Percentiles rank a stretch among this genome's conserved stretches.
phyloP scores from a whole-genome alignment of 768 basidiomycete genomes.

The Mycena filopes region DNA sequence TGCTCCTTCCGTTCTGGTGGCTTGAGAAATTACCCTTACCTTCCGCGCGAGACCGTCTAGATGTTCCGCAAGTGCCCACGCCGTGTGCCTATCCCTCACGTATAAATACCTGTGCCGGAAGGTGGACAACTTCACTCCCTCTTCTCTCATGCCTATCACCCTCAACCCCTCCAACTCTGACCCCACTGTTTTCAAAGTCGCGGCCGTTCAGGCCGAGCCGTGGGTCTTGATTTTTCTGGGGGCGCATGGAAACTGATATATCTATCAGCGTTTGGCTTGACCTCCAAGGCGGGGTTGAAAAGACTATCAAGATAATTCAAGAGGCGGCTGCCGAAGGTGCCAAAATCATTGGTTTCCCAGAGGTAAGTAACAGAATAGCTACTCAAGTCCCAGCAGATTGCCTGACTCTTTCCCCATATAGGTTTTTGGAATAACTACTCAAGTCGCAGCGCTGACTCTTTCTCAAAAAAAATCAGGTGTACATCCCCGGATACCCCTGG shows the following conservation, averaged over 20 bases:
- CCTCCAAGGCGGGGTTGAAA: conserved; percentile 43
- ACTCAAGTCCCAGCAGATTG: no score
- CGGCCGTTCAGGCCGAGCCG: conserved; percentile 43
- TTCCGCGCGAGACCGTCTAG: neutral
- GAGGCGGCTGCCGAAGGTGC: conserved; percentile 42
- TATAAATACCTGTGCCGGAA: conserved; percentile 14
- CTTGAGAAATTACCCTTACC: neutral
- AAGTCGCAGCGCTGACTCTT: no score
- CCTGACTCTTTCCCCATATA: no score
- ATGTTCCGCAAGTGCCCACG: neutral
- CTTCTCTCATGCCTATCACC: conserved; percentile 33
- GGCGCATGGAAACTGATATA: neutral
- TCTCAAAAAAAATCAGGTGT: no score
- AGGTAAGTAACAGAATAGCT: no score
- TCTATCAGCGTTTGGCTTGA: conserved; percentile 38
- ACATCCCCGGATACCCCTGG: conserved; percentile 40
- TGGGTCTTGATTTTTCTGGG: conserved; percentile 12
- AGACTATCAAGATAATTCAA: conserved; percentile 41
- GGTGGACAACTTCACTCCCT: neutral
- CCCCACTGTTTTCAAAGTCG: conserved; percentile 40
- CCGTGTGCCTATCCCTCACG: no score
- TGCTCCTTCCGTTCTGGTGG: neutral
- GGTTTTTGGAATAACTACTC: no score
- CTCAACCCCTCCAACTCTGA: conserved; percentile 40
- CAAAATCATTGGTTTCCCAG: conserved; percentile 45